phyloP scores from a whole-genome alignment of 306 rosid species.

The Cicer yamashitae region DNA sequence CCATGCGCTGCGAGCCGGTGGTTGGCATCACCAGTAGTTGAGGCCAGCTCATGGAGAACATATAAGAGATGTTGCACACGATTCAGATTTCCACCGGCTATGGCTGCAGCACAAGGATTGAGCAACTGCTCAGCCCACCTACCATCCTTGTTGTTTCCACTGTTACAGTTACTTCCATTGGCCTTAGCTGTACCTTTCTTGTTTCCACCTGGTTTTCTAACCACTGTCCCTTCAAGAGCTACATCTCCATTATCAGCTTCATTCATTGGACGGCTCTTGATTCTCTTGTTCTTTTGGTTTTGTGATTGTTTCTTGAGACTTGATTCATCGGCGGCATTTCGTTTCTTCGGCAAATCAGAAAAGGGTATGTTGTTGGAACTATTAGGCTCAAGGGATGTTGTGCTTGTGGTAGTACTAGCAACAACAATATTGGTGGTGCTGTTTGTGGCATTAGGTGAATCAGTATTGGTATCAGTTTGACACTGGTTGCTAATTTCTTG shows the following conservation, averaged over 20 bases:
- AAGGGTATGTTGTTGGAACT: slow-evolving; percentile 42
- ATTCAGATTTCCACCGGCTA: slow-evolving; percentile 57
- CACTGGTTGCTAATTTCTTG: slow-evolving; percentile 54
- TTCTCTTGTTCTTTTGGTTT: slow-evolving; percentile 49
- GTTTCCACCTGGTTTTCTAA: slow-evolving; percentile 59
- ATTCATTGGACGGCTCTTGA: slow-evolving; percentile 44
- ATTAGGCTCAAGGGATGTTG: slow-evolving; percentile 47
- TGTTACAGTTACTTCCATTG: slow-evolving; percentile 64
- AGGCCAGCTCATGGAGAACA: slow-evolving; percentile 88
- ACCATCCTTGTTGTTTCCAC: slow-evolving; percentile 75
- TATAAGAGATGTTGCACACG: slow-evolving; percentile 84
- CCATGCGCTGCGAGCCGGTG: slow-evolving; percentile 83
- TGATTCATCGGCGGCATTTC: slow-evolving; percentile 52
- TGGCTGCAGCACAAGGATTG: slow-evolving; percentile 83
- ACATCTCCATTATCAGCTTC: slow-evolving; percentile 52
- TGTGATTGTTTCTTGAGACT: slow-evolving; percentile 52
- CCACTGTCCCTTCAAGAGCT: slow-evolving; percentile 44
- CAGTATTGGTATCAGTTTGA: slow-evolving; percentile 42
- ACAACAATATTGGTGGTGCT: slow-evolving; percentile 33
- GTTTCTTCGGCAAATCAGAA: slow-evolving; percentile 65
- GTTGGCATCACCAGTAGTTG: slow-evolving; percentile 80
- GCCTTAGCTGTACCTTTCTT: slow-evolving; percentile 59
- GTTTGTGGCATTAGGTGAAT: slow-evolving; percentile 48
- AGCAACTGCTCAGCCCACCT: slow-evolving; percentile 97
- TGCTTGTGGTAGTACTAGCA: slow-evolving; percentile 33